Evolutionary conservation across 495 filamentous ascomycete species (phyloP), one percentile per base, ranked within the genome.

Genomic region (Cercophora samala): DNA sequence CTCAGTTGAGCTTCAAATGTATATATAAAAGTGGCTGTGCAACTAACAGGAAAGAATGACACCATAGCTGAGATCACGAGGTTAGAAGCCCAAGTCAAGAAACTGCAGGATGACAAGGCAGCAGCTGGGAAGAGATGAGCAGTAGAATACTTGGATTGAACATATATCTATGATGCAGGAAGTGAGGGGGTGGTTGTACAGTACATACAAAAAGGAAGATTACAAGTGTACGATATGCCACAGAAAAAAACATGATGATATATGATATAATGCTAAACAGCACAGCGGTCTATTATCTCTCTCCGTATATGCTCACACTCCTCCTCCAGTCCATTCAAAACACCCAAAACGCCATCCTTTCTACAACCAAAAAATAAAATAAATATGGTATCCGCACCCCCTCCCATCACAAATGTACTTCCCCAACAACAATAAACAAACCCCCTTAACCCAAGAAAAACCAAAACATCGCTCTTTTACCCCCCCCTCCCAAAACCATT

Each of bases 51-150:
- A n/a, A 46, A 13, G 13, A 46, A 18, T 9, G 11, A 46, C 9
- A 11, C 15, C 1, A 29, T 53, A 70, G 72, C 68, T 15, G 69
- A 75, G 56, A 69, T 70, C 56, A 25, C 54, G 8, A 37, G 21
- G 23, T 66, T 75, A 13, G 74, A 75, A 64, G 68, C 68, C 15
- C 68, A 73, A 32, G 73, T 69, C 5, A 58, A 60, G 67, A 18
- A 3, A 1, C 22, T 73, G 24, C 65, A 75, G n/a, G 23, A 60
- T n/a, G 19, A 59, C 9, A 66, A 46, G 52, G 37, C 53, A n/a
- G 55, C 54, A 42, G 62, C n/a, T 32, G 52, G 66, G 19, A 60
- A 60, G 46, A 65, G 51, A 26, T 37, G 67, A 25, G 37, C 37
- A 11, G 37, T 46, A 46, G 8, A 13, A 46, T 46, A 46, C n/a